Evolutionary conservation across 108 stramenopile species (phyloP).

Genomic region (Stephanodiscus minutulus): DNA sequence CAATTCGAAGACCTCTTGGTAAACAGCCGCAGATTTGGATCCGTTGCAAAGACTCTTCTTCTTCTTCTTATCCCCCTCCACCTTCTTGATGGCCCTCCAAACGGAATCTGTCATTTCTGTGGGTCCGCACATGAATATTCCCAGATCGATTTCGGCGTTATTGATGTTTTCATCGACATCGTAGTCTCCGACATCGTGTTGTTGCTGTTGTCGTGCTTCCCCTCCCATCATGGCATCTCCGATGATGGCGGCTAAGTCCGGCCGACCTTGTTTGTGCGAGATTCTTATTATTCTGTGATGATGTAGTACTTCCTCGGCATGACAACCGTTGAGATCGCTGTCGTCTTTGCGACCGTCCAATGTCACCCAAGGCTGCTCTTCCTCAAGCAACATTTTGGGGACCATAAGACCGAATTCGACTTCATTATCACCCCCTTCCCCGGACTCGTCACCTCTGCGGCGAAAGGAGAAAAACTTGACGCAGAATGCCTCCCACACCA

Average conservation of each 20-base stretch:
- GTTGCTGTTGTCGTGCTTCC: not conserved
- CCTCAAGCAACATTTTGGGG: not conserved
- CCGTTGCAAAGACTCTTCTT: not conserved
- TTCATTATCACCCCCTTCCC: not conserved
- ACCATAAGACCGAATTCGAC: slow-evolving; percentile 11
- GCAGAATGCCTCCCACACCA: not conserved
- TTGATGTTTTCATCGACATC: not conserved
- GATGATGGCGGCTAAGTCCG: slow-evolving; percentile 7
- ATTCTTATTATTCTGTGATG: not conserved
- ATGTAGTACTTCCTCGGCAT: not conserved
- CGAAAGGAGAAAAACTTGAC: not conserved
- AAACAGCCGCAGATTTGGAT: slow-evolving; percentile 1
- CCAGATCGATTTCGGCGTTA: slow-evolving; percentile 10
- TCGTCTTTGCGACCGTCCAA: not conserved
- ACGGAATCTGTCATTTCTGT: slow-evolving; percentile 30
- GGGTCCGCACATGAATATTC: slow-evolving; percentile 51
- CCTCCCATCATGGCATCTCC: slow-evolving; percentile 4
- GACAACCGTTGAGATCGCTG: not conserved
- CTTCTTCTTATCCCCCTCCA: not conserved
- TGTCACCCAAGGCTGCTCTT: not conserved
- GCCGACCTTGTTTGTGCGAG: slow-evolving; percentile 17
- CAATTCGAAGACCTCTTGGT: slow-evolving; percentile 30
- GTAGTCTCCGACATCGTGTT: not conserved
- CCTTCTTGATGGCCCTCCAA: slow-evolving; percentile 18
- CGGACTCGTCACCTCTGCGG: not conserved